Percentiles rank a stretch among this genome's conserved stretches.
These are phyloP conservation scores for Codiaeum variegatum DNA, from an alignment of 441 rosid species.

Conservation along the genomic window DNA sequence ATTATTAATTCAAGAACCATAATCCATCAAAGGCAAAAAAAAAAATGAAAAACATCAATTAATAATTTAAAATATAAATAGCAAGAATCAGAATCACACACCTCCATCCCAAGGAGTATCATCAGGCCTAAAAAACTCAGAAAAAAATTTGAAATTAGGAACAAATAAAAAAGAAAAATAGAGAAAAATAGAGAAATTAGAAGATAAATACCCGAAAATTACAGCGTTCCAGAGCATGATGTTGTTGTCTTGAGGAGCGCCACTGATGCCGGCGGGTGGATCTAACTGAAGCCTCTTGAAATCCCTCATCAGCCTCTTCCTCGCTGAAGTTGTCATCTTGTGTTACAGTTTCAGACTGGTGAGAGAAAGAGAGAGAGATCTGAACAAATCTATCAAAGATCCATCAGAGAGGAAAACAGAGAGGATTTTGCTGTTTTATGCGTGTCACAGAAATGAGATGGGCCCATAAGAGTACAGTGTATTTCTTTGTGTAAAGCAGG, in stretches of 20 bases:
- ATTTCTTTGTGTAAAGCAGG: too few relatives aligned
- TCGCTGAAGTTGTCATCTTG: conserved; percentile 54
- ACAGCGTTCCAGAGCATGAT: conserved; percentile 78
- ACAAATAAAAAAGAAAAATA: background rate
- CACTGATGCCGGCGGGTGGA: conserved; percentile 67
- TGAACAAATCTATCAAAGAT: conserved; percentile 7
- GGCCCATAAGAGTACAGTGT: background rate
- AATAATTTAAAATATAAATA: background rate
- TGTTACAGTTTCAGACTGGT: background rate
- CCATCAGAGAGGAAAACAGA: background rate
- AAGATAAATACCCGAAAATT: conserved; percentile 48
- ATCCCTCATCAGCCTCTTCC: conserved; percentile 74
- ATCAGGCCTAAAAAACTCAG: conserved; percentile 50
- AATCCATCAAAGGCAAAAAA: background rate
- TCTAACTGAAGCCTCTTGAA: conserved; percentile 72
- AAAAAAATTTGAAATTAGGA: background rate
- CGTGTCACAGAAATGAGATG: background rate
- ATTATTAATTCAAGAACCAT: background rate
- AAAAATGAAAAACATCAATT: too few relatives aligned
- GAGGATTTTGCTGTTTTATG: background rate
- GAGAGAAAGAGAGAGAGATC: background rate
- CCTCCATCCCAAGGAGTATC: conserved; percentile 87
- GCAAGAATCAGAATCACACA: conserved; percentile 21
- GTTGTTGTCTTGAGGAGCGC: conserved; percentile 65
- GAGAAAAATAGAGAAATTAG: background rate